phyloP scores from a whole-genome alignment of 2,329 filamentous ascomycete species.

The Trichoderma sp. region DNA sequence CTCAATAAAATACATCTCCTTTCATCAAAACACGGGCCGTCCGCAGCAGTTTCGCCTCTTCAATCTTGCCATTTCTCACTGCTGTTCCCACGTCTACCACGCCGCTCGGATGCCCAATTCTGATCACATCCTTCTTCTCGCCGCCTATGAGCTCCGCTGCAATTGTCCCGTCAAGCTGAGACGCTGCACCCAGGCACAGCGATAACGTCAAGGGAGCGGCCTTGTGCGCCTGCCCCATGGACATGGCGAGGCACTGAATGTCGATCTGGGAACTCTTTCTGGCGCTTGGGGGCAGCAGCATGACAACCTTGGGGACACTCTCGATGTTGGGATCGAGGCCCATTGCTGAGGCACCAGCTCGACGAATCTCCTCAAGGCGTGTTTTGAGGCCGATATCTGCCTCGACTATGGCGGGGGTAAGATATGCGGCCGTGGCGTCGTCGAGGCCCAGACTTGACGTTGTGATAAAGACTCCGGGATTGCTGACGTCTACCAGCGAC shows the following conservation, averaged over 20 bases:
- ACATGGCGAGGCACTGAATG: conserved; percentile 54
- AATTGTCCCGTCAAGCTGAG: conserved; percentile 50
- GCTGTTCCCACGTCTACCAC: conserved; percentile 51
- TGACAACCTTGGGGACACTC: conserved; percentile 66
- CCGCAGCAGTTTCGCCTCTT: conserved; percentile 51
- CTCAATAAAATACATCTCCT: conserved; percentile 51
- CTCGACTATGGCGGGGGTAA: conserved; percentile 60
- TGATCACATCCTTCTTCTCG: conserved; percentile 38
- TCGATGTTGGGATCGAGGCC: conserved; percentile 53
- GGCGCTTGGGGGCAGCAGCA: conserved; percentile 46
- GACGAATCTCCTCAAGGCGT: conserved; percentile 60
- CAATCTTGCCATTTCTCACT: conserved; percentile 45
- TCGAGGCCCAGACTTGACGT: conserved; percentile 55
- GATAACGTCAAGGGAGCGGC: conserved; percentile 61
- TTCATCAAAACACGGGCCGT: conserved; percentile 56
- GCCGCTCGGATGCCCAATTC: conserved; percentile 54
- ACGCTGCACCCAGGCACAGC: conserved; percentile 55
- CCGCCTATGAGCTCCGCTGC: conserved; percentile 41
- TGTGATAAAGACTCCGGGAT: conserved; percentile 65
- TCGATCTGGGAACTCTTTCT: conserved; percentile 38
- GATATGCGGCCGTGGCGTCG: conserved; percentile 51
- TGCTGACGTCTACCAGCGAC: conserved; percentile 66
- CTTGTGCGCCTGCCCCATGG: conserved; percentile 60
- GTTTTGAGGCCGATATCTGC: conserved; percentile 47
- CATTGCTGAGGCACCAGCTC: conserved; percentile 62